These are phyloP conservation scores for Psilocybe mexicana DNA, from an alignment of 1,284 basidiomycete species.

Conservation along the genomic window DNA sequence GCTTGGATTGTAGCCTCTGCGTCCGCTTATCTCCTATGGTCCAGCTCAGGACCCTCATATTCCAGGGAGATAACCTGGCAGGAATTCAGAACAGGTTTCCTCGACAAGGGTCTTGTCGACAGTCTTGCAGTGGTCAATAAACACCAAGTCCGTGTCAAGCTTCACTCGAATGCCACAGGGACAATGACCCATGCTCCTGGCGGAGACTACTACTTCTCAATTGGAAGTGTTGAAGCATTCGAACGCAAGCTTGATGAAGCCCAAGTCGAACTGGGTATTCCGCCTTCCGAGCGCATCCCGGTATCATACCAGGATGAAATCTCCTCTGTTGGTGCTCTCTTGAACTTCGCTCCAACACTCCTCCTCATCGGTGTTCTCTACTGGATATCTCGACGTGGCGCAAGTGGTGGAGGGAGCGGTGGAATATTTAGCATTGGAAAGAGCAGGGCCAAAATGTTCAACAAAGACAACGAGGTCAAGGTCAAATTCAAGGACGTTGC, in stretches of 20 bases:
- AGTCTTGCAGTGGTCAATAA: conserved; percentile 94
- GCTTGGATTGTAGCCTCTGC: conserved; percentile 58
- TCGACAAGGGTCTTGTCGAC: conserved; percentile 96
- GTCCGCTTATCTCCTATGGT: conserved; percentile 70
- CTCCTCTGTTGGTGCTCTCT: conserved; percentile 77
- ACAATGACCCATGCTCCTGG: conserved; percentile 58
- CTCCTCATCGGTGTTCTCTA: conserved; percentile 90
- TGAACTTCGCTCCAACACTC: conserved; percentile 94
- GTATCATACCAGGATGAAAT: conserved; percentile 97
- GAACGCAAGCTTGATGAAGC: conserved; percentile 94
- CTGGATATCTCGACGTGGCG: conserved; percentile 85
- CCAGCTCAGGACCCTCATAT: conserved; percentile 55
- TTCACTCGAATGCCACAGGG: conserved; percentile 84
- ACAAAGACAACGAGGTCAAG: conserved; percentile 95
- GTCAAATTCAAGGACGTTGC: conserved; percentile 96
- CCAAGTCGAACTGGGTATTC: conserved; percentile 90
- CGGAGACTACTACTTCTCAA: conserved; percentile 91
- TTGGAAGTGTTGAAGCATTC: conserved; percentile 96
- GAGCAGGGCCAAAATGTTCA: conserved; percentile 93
- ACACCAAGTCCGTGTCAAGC: conserved; percentile 83
- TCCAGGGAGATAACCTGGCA: conserved; percentile 97
- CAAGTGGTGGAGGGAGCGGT: conserved; percentile 68
- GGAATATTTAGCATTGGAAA: conserved; percentile 99
- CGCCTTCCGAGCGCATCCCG: conserved; percentile 90
- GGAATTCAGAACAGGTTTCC: conserved; percentile 94